A percentile compares a stretch with the other conserved stretches of the same genome.
These are phyloP conservation scores for Leccinum griseonigrum DNA, from an alignment of 1,284 basidiomycete genomes.

Conservation along the genomic window DNA sequence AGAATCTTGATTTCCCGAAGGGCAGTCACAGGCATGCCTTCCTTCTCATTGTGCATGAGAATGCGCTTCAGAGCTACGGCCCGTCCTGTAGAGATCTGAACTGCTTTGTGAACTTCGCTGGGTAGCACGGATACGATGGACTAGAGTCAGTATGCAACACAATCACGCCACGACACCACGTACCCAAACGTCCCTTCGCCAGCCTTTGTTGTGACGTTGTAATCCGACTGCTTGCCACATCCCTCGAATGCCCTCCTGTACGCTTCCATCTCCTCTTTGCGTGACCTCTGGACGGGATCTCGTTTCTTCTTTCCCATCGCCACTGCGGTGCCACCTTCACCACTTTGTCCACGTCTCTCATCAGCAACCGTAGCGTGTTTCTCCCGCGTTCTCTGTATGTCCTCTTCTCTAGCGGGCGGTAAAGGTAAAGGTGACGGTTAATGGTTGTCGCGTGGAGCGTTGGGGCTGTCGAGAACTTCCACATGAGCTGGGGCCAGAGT, in stretches of 20 bases:
- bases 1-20: slow-evolving; percentile 98
- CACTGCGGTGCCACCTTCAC: slow-evolving; percentile 7
- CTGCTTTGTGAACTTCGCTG: slow-evolving; percentile 88
- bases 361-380: slow-evolving; percentile 31
- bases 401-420: slow-evolving; percentile 25
- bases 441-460: slow-evolving; percentile 42
- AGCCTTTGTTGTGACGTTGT: slow-evolving; percentile 80
- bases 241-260: slow-evolving; percentile 74
- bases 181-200: slow-evolving; percentile 96
- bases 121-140: slow-evolving; percentile 1
- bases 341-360: slow-evolving; percentile 3
- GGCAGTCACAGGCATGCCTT: slow-evolving; percentile 96
- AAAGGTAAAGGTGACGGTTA: slow-evolving; percentile 44
- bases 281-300: slow-evolving; percentile 47
- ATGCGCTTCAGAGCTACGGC: slow-evolving; percentile 92
- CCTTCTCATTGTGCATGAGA: slow-evolving; percentile 94
- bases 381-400: slow-evolving; percentile 22
- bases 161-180: slow-evolving; percentile 27
- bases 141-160: slow-evolving; percentile 9
- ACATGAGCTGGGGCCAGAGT: slow-evolving; percentile 36
- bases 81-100: slow-evolving; percentile 58
- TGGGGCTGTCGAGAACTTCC: slow-evolving; percentile 36
- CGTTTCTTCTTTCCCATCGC: slow-evolving; percentile 28
- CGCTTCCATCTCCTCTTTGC: slow-evolving; percentile 62
- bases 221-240: slow-evolving; percentile 75